These are phyloP conservation scores for Chrysopogon serrulatus DNA, from an alignment of 176 grass and related monocot species.

Conservation along the genomic window DNA sequence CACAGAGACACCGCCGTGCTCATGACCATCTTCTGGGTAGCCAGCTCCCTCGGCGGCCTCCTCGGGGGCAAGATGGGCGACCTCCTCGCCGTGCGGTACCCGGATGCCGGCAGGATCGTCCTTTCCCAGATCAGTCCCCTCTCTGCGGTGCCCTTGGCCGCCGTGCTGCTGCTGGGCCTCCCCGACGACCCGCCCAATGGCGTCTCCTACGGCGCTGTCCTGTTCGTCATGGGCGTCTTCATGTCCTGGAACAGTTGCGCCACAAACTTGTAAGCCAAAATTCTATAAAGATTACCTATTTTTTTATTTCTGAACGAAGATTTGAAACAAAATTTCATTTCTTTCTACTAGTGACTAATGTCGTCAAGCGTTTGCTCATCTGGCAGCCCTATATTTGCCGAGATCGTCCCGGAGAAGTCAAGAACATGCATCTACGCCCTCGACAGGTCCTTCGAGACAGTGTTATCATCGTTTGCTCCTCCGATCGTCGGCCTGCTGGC, in stretches of 20 bases:
- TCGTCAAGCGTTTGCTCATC: background rate
- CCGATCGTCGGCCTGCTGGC: constrained; percentile 74
- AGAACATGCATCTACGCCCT: constrained; percentile 90
- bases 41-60: constrained; percentile 55
- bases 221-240: constrained; percentile 57
- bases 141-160: constrained; percentile 54
- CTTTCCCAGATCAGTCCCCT: constrained; percentile 61
- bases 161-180: constrained; percentile 48
- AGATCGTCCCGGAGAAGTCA: constrained; percentile 84
- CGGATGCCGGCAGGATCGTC: constrained; percentile 55
- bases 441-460: constrained; percentile 68
- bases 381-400: constrained; percentile 87
- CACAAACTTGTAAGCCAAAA: constrained; percentile 54
- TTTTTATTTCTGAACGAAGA: background rate
- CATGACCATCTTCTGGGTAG: constrained; percentile 41
- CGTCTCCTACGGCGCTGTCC: constrained; percentile 25
- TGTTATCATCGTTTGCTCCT: constrained; percentile 78
- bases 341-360: background rate
- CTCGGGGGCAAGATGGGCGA: constrained; percentile 56
- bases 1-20: constrained; percentile 46
- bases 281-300: background rate
- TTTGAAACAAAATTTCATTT: background rate
- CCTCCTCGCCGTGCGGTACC: constrained; percentile 40
- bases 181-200: constrained; percentile 54
- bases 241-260: constrained; percentile 71